Percentiles rank a stretch among this genome's conserved stretches.
Evolutionary conservation across 768 basidiomycete genomes (phyloP).

Genomic region (Naematelia aurantialba): DNA sequence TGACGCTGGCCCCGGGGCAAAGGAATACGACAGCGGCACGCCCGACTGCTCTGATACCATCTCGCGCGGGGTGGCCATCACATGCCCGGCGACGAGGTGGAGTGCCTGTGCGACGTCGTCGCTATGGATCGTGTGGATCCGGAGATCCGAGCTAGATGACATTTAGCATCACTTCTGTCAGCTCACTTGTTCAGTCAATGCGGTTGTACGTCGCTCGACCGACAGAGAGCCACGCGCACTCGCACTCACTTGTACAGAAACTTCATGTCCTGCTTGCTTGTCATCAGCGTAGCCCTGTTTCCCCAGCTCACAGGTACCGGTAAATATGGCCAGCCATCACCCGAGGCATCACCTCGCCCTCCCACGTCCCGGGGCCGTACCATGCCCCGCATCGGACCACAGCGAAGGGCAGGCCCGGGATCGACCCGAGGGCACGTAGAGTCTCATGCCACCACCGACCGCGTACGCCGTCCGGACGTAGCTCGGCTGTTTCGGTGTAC

Average conservation of each 20-base stretch:
- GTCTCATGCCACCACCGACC: slow-evolving; percentile 49
- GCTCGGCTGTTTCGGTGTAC: slow-evolving; percentile 30
- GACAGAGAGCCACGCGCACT: neutral
- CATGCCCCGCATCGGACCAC: slow-evolving; percentile 38
- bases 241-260: slow-evolving; percentile 44
- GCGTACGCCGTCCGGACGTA: slow-evolving; percentile 39
- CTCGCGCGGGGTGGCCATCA: slow-evolving; percentile 19
- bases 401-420: slow-evolving; percentile 34
- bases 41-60: slow-evolving; percentile 10
- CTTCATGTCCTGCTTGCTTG: slow-evolving; percentile 47
- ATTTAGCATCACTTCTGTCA: no score
- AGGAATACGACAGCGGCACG: slow-evolving; percentile 23
- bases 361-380: slow-evolving; percentile 42
- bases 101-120: slow-evolving; percentile 36
- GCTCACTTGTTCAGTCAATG: no score
- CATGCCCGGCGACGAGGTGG: slow-evolving; percentile 28
- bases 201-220: no score
- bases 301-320: slow-evolving; percentile 31
- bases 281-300: no score
- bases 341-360: slow-evolving; percentile 40
- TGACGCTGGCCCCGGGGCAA: slow-evolving; percentile 6
- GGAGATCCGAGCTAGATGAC: slow-evolving; percentile 35
- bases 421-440: slow-evolving; percentile 33
- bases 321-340: slow-evolving; percentile 44
- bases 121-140: slow-evolving; percentile 45